Conservation (phyloP, 2,329 filamentous ascomycete species). For the Fusarium sp. region DNA sequence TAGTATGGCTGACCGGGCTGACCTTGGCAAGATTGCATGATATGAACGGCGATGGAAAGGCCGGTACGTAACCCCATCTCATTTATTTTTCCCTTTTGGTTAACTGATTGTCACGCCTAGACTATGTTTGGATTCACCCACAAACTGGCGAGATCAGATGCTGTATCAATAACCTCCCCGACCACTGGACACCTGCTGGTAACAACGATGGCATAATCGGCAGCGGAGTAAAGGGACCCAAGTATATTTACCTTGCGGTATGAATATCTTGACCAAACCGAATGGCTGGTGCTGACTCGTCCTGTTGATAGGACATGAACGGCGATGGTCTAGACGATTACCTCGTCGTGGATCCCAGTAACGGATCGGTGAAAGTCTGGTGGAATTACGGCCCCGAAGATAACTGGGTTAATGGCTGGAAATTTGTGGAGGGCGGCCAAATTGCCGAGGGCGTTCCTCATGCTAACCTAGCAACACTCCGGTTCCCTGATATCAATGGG, state of each 20-base stretch:
- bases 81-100: no score
- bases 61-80: background rate
- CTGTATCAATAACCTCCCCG: slow-evolving; percentile 12
- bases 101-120: no score
- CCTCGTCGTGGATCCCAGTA: background rate
- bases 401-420: slow-evolving; percentile 4
- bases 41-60: slow-evolving; percentile 19
- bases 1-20: no score
- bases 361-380: slow-evolving; percentile 1
- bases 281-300: background rate
- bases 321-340: slow-evolving; percentile 8
- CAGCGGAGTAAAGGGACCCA: background rate
- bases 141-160: background rate
- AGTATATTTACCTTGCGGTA: slow-evolving; percentile 12
- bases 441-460: slow-evolving; percentile 41
- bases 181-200: background rate
- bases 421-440: slow-evolving; percentile 29
- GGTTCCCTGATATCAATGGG: slow-evolving; percentile 44
- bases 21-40: slow-evolving; percentile 16
- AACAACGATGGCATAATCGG: slow-evolving; percentile 11
- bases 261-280: background rate
- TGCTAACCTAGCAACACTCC: slow-evolving; percentile 36
- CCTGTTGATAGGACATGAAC: slow-evolving; percentile 5
- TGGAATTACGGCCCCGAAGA: slow-evolving; percentile 6
- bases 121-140: slow-evolving; percentile 15